A percentile compares a stretch with the other conserved stretches of the same genome.
Conservation (phyloP, 768 basidiomycete genomes). For the Suillus ampliporus region DNA sequence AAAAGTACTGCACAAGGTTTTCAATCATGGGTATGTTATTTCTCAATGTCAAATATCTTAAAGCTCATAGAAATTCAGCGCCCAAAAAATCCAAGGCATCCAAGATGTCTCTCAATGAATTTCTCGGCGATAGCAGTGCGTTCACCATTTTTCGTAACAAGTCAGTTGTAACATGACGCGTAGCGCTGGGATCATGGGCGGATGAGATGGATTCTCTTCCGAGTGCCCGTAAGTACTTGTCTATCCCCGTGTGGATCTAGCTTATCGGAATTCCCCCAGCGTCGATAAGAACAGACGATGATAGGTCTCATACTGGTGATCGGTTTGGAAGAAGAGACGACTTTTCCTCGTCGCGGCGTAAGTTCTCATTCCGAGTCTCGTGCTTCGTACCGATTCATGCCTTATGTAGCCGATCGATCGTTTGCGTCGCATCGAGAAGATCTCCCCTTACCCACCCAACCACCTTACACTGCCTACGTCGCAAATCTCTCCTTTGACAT, state of each 20-base stretch:
- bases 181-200: conserved; percentile 95
- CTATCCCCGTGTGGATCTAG: conserved; percentile 12
- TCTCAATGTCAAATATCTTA: neutral
- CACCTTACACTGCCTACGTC: conserved; percentile 96
- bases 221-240: conserved; percentile 78
- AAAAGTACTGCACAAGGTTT: conserved; percentile 20
- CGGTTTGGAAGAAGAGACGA: conserved; percentile 68
- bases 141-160: conserved; percentile 26
- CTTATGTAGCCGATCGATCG: conserved; percentile 57
- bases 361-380: conserved; percentile 32
- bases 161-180: conserved; percentile 21
- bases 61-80: conserved; percentile 49
- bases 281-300: conserved; percentile 72
- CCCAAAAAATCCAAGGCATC: conserved; percentile 85
- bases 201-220: conserved; percentile 97
- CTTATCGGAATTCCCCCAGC: conserved; percentile 49
- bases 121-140: conserved; percentile 87
- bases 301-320: conserved; percentile 56
- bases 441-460: conserved; percentile 91
- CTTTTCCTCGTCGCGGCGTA: conserved; percentile 65
- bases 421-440: conserved; percentile 78
- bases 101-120: conserved; percentile 93
- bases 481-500: conserved; percentile 96
- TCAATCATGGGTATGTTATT: conserved; percentile 34
- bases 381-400: conserved; percentile 17